A percentile compares a stretch with the other conserved stretches of the same genome.
phyloP scores from a whole-genome alignment of 73 alveolate genomes.

The Paramecium octaurelia region DNA sequence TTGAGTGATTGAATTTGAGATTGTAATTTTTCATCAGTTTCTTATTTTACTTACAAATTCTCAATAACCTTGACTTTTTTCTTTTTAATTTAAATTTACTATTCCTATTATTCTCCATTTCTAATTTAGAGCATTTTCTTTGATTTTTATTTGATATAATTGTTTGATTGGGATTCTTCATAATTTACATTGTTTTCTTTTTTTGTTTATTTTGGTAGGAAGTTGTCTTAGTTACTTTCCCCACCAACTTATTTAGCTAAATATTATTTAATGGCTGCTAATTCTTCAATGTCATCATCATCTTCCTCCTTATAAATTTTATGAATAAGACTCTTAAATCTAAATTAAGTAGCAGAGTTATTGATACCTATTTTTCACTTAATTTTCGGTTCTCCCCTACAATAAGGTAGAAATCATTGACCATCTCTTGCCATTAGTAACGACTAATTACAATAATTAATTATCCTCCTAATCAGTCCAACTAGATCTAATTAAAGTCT shows the following conservation, averaged over 20 bases:
- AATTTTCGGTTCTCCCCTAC: conserved; percentile 87
- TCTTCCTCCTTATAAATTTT: conserved; percentile 46
- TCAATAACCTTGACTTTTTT: neutral
- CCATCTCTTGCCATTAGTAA: conserved; percentile 89
- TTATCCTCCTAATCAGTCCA: conserved; percentile 87
- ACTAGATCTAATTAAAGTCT: conserved; percentile 38
- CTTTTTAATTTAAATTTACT: neutral
- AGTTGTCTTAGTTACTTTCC: neutral
- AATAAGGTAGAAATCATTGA: conserved; percentile 75
- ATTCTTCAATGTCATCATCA: conserved; percentile 50
- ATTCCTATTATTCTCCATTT: neutral
- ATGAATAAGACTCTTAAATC: conserved; percentile 44
- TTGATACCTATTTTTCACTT: conserved; percentile 80
- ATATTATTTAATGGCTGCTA: neutral
- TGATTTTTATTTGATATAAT: neutral
- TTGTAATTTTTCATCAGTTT: neutral
- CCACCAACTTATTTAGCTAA: neutral
- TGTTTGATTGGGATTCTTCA: neutral
- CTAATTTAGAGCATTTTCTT: neutral
- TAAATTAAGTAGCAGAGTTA: neutral
- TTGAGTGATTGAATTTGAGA: neutral
- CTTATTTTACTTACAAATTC: neutral
- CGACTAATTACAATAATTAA: conserved; percentile 70
- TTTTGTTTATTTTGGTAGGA: neutral
- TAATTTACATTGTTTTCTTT: neutral